phyloP scores from a whole-genome alignment of 2,329 filamentous ascomycete species.

The Neopestalotiopsis sp. region DNA sequence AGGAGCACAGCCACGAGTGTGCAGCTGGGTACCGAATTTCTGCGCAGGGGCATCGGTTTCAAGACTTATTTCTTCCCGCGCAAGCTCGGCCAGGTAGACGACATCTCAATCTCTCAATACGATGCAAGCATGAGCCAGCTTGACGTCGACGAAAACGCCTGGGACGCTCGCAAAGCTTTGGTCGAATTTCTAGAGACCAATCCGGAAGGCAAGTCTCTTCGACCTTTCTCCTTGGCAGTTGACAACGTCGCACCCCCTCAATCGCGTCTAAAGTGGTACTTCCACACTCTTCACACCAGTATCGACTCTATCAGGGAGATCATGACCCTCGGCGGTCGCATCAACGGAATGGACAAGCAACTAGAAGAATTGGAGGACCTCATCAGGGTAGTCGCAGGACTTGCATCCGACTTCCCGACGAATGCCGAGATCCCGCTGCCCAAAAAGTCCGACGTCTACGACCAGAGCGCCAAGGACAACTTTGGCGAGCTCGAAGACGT shows the following conservation, averaged over 20 bases:
- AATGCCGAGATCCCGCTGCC: too few relatives aligned
- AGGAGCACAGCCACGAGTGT: neutral
- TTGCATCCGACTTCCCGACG: too few relatives aligned
- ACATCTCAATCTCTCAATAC: neutral
- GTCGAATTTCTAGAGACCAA: slow-evolving; percentile 15
- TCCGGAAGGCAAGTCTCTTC: slow-evolving; percentile 17
- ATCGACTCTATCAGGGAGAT: slow-evolving; percentile 22
- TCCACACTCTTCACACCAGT: slow-evolving; percentile 19
- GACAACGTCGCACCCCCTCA: slow-evolving; percentile 15
- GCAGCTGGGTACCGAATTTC: neutral
- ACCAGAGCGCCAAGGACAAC: too few relatives aligned
- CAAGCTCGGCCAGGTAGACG: neutral
- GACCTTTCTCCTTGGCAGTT: slow-evolving; percentile 22
- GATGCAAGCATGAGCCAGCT: neutral
- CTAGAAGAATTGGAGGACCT: too few relatives aligned
- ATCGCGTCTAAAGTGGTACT: slow-evolving; percentile 24
- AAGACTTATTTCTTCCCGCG: neutral
- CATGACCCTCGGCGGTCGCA: slow-evolving; percentile 22
- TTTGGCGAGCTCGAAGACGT: too few relatives aligned
- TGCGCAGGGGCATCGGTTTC: neutral
- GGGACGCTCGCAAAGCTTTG: neutral
- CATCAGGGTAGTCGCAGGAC: too few relatives aligned
- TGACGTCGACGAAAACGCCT: neutral
- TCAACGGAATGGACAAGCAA: too few relatives aligned
- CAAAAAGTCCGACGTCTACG: too few relatives aligned